These are phyloP conservation scores for Penicillium cataractarum DNA, from an alignment of 495 filamentous ascomycete species.

Conservation along the genomic window DNA sequence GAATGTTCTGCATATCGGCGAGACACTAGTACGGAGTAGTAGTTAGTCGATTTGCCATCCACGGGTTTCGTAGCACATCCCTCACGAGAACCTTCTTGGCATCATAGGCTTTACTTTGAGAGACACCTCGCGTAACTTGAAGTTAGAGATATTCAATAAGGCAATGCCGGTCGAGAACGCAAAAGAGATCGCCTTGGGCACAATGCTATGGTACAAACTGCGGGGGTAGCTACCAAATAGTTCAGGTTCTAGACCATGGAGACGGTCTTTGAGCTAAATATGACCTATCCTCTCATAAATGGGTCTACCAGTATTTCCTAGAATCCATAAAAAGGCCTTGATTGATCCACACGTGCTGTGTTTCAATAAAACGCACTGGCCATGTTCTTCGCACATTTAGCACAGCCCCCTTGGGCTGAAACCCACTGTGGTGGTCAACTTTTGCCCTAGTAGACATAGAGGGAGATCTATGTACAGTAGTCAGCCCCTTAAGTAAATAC, in stretches of 20 bases:
- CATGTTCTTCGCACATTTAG: constrained; percentile 3
- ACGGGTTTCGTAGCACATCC: neutral
- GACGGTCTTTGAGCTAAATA: neutral
- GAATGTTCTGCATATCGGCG: neutral
- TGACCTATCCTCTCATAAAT: neutral
- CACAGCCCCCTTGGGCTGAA: constrained; percentile 9
- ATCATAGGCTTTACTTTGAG: neutral
- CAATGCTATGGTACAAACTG: too few species aligned
- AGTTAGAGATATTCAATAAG: neutral
- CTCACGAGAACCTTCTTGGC: neutral
- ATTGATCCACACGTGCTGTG: neutral
- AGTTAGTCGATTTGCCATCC: neutral
- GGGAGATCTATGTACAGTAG: neutral
- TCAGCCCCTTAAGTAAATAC: neutral
- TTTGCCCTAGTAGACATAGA: too few species aligned
- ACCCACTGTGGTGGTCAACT: neutral
- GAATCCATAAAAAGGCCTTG: neutral
- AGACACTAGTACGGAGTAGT: neutral
- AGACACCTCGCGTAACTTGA: neutral
- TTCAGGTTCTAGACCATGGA: neutral
- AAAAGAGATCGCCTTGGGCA: too few species aligned
- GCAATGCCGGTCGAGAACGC: neutral
- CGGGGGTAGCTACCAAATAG: neutral
- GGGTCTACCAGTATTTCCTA: constrained; percentile 2
- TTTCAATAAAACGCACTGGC: constrained; percentile 23